Base-by-base conservation (phyloP, 768 basidiomycete genomes). In the Rhodotorula babjevae region DNA sequence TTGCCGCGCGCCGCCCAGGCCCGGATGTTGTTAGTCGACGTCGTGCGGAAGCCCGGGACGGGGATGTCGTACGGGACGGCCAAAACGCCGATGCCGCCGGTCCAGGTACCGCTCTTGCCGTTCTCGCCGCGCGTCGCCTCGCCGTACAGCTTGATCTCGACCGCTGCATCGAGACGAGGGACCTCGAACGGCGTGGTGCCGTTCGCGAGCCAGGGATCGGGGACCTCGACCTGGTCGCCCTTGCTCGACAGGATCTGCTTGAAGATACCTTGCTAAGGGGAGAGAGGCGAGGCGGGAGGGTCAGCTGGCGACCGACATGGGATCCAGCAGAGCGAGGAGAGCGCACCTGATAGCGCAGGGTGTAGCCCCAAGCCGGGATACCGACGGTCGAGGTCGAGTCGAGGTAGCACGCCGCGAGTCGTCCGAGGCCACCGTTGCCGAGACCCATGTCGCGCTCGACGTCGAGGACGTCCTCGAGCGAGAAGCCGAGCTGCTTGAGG, bases 61-160 rank as follows among this genome's bases (percentile, higher is more conserved):
- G 95, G 95, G 29, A 92, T 88, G 80, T 97, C 95, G 79, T 95
- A 94, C 0, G 94, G 95, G 57, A 93, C 86, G 1, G 95, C 95
- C 42, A 95, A 80, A 44, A 96, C 93, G 81, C 96, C 92, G 82
- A 94, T 91, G 0, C 95, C 95, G 15, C 94, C 95, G 29, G 87
- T 85, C 83, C 82, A 84, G 46, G 78, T 65, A 3, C 79, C 82
- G 63, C 80, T 81, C 18, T 80, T 87, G 19, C 86, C 85, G 33
- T 83, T 85, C 8, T 85, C 87, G 29, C 82, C 82, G 40, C 88
- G 84, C 65, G 94, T 90, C 2, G 95, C 85, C 16, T 85, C 82
- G 3, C 95, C 95, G 77, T 93, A 92, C 83, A 99, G 95, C 36
- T 93, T 87, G 31, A 99, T 85, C 52, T 73, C 71, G 73, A 77